phyloP scores from a whole-genome alignment of 129 eudicot species.

The Chrysanthemum lavandulifolium region DNA sequence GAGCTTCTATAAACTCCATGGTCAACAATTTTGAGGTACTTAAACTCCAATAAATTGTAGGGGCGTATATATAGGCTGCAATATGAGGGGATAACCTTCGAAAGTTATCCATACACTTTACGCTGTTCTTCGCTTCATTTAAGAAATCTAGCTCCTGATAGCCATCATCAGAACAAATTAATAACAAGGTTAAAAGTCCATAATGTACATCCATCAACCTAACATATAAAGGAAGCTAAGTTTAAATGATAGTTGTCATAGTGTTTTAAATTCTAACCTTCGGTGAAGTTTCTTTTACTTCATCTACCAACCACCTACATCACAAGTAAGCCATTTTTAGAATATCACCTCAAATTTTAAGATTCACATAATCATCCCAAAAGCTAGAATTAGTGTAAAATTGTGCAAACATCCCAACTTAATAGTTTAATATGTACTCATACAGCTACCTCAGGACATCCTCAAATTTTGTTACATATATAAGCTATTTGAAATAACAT shows the following conservation, averaged over 20 bases:
- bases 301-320: slow-evolving; percentile 93
- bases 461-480: too few relatives aligned
- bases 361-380: background rate
- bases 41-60: slow-evolving; percentile 65
- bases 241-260: background rate
- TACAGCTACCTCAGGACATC: too few relatives aligned
- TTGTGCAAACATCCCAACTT: background rate
- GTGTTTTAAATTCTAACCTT: slow-evolving; percentile 46
- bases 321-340: slow-evolving; percentile 13
- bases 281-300: slow-evolving; percentile 84
- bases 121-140: slow-evolving; percentile 81
- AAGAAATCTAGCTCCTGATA: slow-evolving; percentile 94
- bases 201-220: background rate
- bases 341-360: background rate
- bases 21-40: slow-evolving; percentile 87
- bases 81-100: slow-evolving; percentile 87
- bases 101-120: slow-evolving; percentile 90
- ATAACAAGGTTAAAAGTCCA: slow-evolving; percentile 11
- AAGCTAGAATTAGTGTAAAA: background rate
- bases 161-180: slow-evolving; percentile 32
- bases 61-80: slow-evolving; percentile 80
- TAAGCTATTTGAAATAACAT: too few relatives aligned
- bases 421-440: too few relatives aligned
- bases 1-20: slow-evolving; percentile 92
- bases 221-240: too few relatives aligned